These are phyloP conservation scores for Lactarius vividus DNA, from an alignment of 768 basidiomycete species.

Conservation along the genomic window DNA sequence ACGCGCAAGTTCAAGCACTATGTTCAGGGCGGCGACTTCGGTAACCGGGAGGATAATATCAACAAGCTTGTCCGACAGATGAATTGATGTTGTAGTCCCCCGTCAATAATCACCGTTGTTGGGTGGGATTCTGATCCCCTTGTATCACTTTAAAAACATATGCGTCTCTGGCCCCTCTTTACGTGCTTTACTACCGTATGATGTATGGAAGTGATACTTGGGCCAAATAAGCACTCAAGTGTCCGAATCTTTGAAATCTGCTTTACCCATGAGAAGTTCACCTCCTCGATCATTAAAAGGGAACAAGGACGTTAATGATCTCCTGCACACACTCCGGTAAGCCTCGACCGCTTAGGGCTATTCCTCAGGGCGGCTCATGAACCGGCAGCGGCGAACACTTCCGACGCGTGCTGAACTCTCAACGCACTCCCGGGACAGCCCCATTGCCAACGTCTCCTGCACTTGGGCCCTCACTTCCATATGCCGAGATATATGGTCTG, in stretches of 20 bases:
- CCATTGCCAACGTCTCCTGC: background rate
- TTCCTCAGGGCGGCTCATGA: conserved; percentile 9
- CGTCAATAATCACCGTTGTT: conserved; percentile 9
- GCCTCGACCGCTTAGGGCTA: conserved; percentile 11
- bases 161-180: conserved; percentile 25
- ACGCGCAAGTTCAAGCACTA: conserved; percentile 97
- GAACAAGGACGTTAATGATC: conserved; percentile 40
- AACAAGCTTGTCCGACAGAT: conserved; percentile 96
- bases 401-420: conserved; percentile 58
- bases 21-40: conserved; percentile 95
- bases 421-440: conserved; percentile 27
- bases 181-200: conserved; percentile 15
- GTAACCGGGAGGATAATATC: conserved; percentile 95
- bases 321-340: conserved; percentile 54
- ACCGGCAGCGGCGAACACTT: conserved; percentile 65
- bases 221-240: background rate
- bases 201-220: conserved; percentile 16
- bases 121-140: conserved; percentile 13
- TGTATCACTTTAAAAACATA: conserved; percentile 35
- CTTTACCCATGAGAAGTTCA: conserved; percentile 6
- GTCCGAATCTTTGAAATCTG: background rate
- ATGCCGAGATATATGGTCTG: conserved; percentile 26
- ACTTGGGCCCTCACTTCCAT: conserved; percentile 22
- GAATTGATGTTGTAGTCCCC: conserved; percentile 51
- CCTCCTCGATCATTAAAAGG: conserved; percentile 1